Evolutionary conservation across 164 flowering plant genomes (phyloP), one percentile per base, ranked within the genome.

Genomic region (Stephania cephalantha): DNA sequence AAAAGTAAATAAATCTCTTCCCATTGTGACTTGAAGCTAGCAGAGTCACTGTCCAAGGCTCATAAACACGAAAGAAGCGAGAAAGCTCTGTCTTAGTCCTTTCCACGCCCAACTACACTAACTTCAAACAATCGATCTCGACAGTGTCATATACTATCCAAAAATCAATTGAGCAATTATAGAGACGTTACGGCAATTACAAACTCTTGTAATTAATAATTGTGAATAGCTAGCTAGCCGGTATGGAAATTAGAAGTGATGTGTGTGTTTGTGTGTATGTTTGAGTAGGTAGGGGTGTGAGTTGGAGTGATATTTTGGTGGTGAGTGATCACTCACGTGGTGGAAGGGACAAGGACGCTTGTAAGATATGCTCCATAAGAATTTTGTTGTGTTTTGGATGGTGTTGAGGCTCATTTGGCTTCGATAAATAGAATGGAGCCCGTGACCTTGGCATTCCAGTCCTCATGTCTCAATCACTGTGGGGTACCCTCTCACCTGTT

Each of bases 381-480:
- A 69, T 55, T 58, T 69, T 68, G 10, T 69, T 29, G 10, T 18
- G 42, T 70, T 29, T 68, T 46, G 68, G 61, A 20, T 65, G 48
- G 17, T 76, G 15, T 71, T 9, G 20, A 46, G 46, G 71, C 20
- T 70, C 13, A 58, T 46, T 58, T 76, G 46, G 63, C 66, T 70
- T 29, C 46, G 22, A 76, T 55, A 70, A 42, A 61, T 71, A 65
- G 8, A 22, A 69, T 46, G 72, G 66, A n/a, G 46, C 80, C 80
- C 80, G 80, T 78, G 80, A 78, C 72, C 77, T 63, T n/a, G 68
- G 64, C 74, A 44, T 78, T 70, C 20, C 55, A 29, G 45, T 69
- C 76, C 18, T 31, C 20, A 31, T 18, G 64, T 69, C 73, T 58
- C 80, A 30, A 74, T 76, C 70, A 74, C 42, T 35, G 46, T 46